Evolutionary conservation across 208 protist genomes (phyloP), one percentile per base, ranked within the genome.

Genomic region (Leishmania guyanensis): DNA sequence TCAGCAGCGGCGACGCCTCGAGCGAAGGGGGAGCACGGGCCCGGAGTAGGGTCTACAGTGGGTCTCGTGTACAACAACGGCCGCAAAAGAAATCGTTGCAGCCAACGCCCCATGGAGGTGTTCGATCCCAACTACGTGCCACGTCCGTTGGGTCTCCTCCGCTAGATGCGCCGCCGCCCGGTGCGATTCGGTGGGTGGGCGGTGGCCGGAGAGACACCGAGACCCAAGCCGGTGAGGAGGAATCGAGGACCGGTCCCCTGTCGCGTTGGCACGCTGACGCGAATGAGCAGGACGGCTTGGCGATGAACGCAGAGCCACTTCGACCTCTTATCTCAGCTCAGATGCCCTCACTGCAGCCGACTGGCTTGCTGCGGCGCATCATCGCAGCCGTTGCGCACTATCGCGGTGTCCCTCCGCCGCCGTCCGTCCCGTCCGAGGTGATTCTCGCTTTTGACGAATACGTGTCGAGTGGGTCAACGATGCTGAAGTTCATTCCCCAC

Each of bases 381-480:
- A 80, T 93, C 48, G 83, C 88, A 46, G 58, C 81, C 53, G 86
- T 95, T 5, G 85, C 87, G 20, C 82, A 78, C 76, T 87, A 86
- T 62, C 90, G 92, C 26, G 75, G 86, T 51, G 83, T 84, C 5
- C 33, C 83, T 16, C 50, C 84, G 48, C 89, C 89, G 3, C 48
- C 66, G 1, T 50, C 68, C 14, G 92, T 93, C 64, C 86, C 85
- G 1, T 84, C 82, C 1, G 92, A 95, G 86, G 90, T 95, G 17
- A 85, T 87, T 43, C 84, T 95, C 62, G 92, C 92, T 0, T 95
- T 93, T 79, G 90, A 95, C 81, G 91, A 89, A 76, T 91, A 86
- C 76, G 81, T 95, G 22, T 79, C 84, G 64, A 66, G 80, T 17
- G 92, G 92, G 22, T 88, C 81, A 1, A 78, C 71, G 56, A 86